phyloP scores from a whole-genome alignment of 345 rosid genomes.

The Limnanthes douglasii region DNA sequence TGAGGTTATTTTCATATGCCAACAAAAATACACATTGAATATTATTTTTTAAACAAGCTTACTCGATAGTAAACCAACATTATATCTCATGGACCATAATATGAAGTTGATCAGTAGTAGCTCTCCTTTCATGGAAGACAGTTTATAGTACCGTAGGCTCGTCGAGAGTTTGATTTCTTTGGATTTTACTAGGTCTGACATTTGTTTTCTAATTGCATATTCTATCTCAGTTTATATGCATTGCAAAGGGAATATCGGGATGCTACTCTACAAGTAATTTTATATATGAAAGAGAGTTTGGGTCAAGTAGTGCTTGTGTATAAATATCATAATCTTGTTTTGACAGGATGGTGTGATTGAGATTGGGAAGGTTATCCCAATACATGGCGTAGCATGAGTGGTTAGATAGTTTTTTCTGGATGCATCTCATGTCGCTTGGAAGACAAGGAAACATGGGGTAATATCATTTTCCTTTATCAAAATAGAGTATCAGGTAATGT shows the following conservation, averaged over 20 bases:
- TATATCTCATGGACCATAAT: not conserved
- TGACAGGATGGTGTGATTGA: not conserved
- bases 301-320: not conserved
- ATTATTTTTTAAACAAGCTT: not conserved
- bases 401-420: constrained; percentile 2
- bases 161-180: not conserved
- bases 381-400: not conserved
- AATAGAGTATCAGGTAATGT: constrained; percentile 2
- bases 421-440: not conserved
- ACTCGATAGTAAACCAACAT: not conserved
- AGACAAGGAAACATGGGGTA: not conserved
- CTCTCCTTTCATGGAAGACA: not conserved
- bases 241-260: not conserved
- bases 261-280: not conserved
- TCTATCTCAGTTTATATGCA: not conserved
- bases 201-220: not conserved
- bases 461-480: not conserved
- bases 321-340: not conserved
- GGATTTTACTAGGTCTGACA: not conserved
- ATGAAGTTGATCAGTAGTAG: no score
- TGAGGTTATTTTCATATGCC: not conserved
- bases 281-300: not conserved
- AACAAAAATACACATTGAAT: not conserved
- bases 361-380: constrained; percentile 2
- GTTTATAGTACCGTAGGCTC: not conserved